Evolutionary conservation across 2,329 filamentous ascomycete species (phyloP).

Genomic region (Botryotinia narcissicola): DNA sequence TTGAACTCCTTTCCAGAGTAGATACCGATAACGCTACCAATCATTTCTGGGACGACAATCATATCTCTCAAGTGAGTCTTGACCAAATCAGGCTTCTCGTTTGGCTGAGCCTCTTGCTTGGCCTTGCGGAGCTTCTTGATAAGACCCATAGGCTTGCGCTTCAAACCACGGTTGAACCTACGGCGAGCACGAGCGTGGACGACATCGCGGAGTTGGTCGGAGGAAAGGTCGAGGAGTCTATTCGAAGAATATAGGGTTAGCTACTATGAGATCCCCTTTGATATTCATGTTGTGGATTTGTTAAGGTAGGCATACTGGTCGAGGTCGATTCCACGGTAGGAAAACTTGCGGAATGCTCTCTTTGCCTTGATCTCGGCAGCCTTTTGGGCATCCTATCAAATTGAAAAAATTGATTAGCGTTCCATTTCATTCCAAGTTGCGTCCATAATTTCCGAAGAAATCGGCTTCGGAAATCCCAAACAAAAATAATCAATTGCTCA

Average conservation of each 20-base stretch:
- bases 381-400: conserved; percentile 83
- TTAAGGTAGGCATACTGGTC: conserved; percentile 74
- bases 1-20: conserved; percentile 99
- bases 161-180: conserved; percentile 99
- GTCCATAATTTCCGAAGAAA: not conserved
- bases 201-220: conserved; percentile 98
- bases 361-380: conserved; percentile 99
- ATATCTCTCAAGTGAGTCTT: conserved; percentile 99
- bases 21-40: conserved; percentile 96
- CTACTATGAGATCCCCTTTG: conserved; percentile 38
- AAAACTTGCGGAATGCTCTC: conserved; percentile 99
- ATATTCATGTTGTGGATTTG: conserved; percentile 31
- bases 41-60: conserved; percentile 99
- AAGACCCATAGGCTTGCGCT: conserved; percentile 99
- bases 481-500: conserved; percentile 44
- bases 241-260: conserved; percentile 39
- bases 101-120: conserved; percentile 97
- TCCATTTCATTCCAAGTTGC: conserved; percentile 7
- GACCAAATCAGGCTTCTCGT: conserved; percentile 99
- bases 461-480: not conserved
- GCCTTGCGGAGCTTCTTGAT: conserved; percentile 99
- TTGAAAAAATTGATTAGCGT: conserved; percentile 38
- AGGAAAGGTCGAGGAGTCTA: conserved; percentile 97
- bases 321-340: conserved; percentile 98
- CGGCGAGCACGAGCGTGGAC: conserved; percentile 98